Conservation (phyloP, 2,329 filamentous ascomycete species). For the Ophiostoma novo-ulmi region DNA sequence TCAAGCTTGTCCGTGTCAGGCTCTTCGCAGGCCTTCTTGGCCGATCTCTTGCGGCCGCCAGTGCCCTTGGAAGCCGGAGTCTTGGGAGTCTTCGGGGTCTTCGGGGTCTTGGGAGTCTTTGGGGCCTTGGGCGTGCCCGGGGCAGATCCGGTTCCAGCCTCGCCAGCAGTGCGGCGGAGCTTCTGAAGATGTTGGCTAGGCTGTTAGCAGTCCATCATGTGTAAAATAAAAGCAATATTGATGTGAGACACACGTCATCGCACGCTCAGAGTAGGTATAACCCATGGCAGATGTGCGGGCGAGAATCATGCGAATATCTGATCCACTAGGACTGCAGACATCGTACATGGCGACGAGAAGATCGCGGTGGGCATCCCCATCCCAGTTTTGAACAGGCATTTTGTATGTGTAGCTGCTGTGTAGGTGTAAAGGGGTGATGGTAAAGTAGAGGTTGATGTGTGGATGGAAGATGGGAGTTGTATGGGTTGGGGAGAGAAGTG, state of each 20-base stretch:
- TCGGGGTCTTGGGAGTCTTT: neutral
- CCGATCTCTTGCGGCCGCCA: conserved; percentile 11
- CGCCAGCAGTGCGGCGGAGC: neutral
- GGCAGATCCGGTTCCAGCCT: neutral
- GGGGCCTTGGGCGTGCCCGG: neutral
- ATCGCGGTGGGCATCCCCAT: conserved; percentile 31
- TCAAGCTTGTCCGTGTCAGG: conserved; percentile 7
- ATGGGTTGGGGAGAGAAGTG: neutral
- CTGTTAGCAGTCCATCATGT: neutral
- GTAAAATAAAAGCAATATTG: neutral
- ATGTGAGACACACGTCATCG: conserved; percentile 30
- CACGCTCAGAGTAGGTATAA: conserved; percentile 31
- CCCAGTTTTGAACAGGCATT: conserved; percentile 28
- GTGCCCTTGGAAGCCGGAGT: conserved; percentile 25
- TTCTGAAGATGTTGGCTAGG: conserved; percentile 2
- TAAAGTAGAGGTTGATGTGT: too few relatives aligned
- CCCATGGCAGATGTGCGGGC: conserved; percentile 29
- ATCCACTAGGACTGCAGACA: conserved; percentile 28
- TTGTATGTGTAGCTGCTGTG: neutral
- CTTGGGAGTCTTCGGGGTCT: conserved; percentile 19
- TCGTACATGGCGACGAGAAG: conserved; percentile 31
- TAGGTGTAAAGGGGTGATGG: neutral
- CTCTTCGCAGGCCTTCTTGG: conserved; percentile 15
- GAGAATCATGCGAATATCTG: conserved; percentile 30
- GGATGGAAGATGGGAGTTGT: too few relatives aligned